Evolutionary conservation across 805 yeast genomes (phyloP), one percentile per base, ranked within the genome.

Genomic region (Wickerhamiella slavikovae): DNA sequence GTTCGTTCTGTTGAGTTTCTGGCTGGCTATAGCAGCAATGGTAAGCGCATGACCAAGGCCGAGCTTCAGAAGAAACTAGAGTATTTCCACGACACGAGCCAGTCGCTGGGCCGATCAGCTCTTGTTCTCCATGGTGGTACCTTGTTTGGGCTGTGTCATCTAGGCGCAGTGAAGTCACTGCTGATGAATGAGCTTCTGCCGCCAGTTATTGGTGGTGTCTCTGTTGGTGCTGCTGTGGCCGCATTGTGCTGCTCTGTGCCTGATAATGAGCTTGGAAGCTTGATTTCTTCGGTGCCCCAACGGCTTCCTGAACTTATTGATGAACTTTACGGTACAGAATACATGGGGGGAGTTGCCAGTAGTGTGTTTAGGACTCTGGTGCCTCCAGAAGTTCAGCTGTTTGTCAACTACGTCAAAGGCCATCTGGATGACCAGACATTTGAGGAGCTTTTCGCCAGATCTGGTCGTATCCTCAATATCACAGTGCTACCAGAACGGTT

Each of bases 81-180:
- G 51, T 79, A 77, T 49, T 82, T 74, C 54, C 89, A 71, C 47
- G 94, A 73, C 53, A 79, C 78, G 12, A 66, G 78, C 41, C 82
- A 80, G 47, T 71, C 92, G 0, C 67, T 76, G 48, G 98, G 98
- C 0, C 67, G 79, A 28, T 80, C 96, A 0, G 95, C 95, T 0
- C 57, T 89, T 33, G 67, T 85, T 22, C 56, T 89, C 16, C 95
- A 89, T 51, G 98, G 98, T 17, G 96, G 98, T 2, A 76, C 95
- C 0, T 54, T 89, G 15, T 89, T 85, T 54, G 96, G 98, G 0
- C 55, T 89, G 36, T 83, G 93, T 43, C 98, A 89, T 49, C 47
- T 89, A 21, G 98, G 98, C 2, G 93, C 83, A 1, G 77, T 85
- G 6, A 74, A 75, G 37, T 85, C 89, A 0, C 57, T 89, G n/a